phyloP scores from a whole-genome alignment of 208 protist genomes.

The Crithidia fasciculata region DNA sequence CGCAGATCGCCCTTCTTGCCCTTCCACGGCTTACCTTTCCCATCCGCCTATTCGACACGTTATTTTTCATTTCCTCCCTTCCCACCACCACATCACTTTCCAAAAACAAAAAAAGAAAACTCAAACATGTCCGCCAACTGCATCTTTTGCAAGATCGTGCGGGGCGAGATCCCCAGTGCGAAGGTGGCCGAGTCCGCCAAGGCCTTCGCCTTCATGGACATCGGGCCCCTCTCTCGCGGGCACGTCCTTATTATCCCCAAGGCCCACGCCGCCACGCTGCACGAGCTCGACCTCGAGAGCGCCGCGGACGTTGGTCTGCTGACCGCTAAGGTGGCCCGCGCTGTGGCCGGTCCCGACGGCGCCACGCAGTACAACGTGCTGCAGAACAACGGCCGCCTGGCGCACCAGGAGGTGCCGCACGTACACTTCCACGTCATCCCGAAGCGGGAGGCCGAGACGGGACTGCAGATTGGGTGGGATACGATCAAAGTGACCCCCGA shows the following conservation, averaged over 20 bases:
- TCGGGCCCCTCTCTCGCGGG: constrained; percentile 81
- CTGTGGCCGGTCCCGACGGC: constrained; percentile 63
- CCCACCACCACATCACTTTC: not conserved
- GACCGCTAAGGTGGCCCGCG: constrained; percentile 61
- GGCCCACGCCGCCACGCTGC: constrained; percentile 73
- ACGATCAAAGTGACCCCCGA: constrained; percentile 61
- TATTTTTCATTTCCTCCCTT: constrained; percentile 14
- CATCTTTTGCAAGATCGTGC: constrained; percentile 91
- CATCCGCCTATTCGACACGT: not conserved
- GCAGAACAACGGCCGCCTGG: constrained; percentile 92
- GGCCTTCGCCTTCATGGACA: constrained; percentile 90
- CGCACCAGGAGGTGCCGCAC: constrained; percentile 93
- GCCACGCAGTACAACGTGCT: constrained; percentile 92
- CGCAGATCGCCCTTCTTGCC: too few species aligned
- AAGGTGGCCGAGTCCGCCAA: constrained; percentile 86
- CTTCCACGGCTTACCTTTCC: not conserved
- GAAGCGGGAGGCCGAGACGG: constrained; percentile 64
- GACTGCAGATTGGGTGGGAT: constrained; percentile 75
- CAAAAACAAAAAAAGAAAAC: not conserved
- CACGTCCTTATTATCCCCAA: constrained; percentile 90
- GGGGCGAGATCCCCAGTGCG: constrained; percentile 81
- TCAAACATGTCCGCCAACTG: constrained; percentile 46
- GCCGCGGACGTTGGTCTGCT: constrained; percentile 73
- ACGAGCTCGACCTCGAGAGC: constrained; percentile 75
- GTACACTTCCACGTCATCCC: constrained; percentile 96